These are phyloP conservation scores for Wickerhamomyces queroliae DNA, from an alignment of 805 yeast species.

Conservation along the genomic window DNA sequence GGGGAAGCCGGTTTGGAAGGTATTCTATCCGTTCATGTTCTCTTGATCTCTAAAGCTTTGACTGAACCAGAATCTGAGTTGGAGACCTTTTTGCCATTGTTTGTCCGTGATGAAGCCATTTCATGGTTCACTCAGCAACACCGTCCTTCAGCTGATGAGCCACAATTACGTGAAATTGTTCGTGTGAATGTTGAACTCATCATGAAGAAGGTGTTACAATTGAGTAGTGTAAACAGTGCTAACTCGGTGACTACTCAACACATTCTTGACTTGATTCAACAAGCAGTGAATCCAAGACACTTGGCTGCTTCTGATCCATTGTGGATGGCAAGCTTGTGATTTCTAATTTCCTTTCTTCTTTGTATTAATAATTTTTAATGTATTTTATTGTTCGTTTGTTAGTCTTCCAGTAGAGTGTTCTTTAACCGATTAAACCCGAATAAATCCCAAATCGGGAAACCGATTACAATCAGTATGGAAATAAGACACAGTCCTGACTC, in stretches of 20 bases:
- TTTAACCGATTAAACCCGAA: no score
- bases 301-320: slow-evolving; percentile 86
- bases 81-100: slow-evolving; percentile 86
- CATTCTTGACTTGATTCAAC: slow-evolving; percentile 82
- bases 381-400: not conserved
- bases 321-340: slow-evolving; percentile 86
- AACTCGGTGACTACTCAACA: slow-evolving; percentile 77
- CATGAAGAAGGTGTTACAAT: slow-evolving; percentile 68
- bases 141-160: slow-evolving; percentile 75
- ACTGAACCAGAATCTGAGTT: slow-evolving; percentile 90
- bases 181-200: slow-evolving; percentile 82
- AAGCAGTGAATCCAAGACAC: slow-evolving; percentile 93
- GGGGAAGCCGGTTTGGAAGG: slow-evolving; percentile 96
- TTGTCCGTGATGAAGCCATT: slow-evolving; percentile 92
- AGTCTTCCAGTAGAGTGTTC: not conserved
- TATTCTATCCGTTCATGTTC: slow-evolving; percentile 74
- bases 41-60: slow-evolving; percentile 82
- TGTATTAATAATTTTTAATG: not conserved
- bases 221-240: slow-evolving; percentile 56
- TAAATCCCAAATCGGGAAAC: no score
- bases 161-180: slow-evolving; percentile 81
- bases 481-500: no score
- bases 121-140: slow-evolving; percentile 92
- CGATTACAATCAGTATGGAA: no score
- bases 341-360: not conserved